Conservation (phyloP, 2,329 filamentous ascomycete species). For the Botrytis paeoniae region DNA sequence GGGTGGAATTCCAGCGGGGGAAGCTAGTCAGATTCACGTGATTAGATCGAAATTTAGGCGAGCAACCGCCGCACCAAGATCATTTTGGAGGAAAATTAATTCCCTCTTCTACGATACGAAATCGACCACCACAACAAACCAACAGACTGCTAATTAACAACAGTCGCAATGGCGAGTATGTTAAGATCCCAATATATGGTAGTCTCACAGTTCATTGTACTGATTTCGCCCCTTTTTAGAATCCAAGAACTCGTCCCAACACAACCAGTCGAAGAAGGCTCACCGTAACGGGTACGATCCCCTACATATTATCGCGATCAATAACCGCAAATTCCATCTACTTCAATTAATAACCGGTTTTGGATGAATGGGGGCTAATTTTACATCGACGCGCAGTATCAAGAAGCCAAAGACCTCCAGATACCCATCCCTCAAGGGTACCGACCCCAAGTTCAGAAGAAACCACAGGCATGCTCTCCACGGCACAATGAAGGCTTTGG, state of each 20-base stretch:
- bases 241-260: slow-evolving; percentile 83
- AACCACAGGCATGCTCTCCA: slow-evolving; percentile 99
- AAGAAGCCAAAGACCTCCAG: slow-evolving; percentile 99
- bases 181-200: background rate
- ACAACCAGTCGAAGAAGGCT: slow-evolving; percentile 71
- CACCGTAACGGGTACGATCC: slow-evolving; percentile 88
- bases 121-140: slow-evolving; percentile 9
- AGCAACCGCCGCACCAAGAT: background rate
- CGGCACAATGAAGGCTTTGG: slow-evolving; percentile 96
- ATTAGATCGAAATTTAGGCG: slow-evolving; percentile 4
- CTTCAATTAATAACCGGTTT: background rate
- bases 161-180: slow-evolving; percentile 22
- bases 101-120: slow-evolving; percentile 1
- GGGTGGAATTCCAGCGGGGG: background rate
- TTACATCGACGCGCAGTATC: slow-evolving; percentile 63
- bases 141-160: slow-evolving; percentile 20
- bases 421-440: slow-evolving; percentile 98
- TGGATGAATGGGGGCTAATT: slow-evolving; percentile 3
- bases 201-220: background rate
- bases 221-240: slow-evolving; percentile 46
- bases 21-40: background rate
- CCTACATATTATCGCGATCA: background rate
- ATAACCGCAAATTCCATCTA: background rate
- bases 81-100: slow-evolving; percentile 3
- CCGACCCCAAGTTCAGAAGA: slow-evolving; percentile 99